Evolutionary conservation across 192 early-diverging fungal genomes (phyloP), one percentile per base, ranked within the genome.

Genomic region (Podila epigama): DNA sequence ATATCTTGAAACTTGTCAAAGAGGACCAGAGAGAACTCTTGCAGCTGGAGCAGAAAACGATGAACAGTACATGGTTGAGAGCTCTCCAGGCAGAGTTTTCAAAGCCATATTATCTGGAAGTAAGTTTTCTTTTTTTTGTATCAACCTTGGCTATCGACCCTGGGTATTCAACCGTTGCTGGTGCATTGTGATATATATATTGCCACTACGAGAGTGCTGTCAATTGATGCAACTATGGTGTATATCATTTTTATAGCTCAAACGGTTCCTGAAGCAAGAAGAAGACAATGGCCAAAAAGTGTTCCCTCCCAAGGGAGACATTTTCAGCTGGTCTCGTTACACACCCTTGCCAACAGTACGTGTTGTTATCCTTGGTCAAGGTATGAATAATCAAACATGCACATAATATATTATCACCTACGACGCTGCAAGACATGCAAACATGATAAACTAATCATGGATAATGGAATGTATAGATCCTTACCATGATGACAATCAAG

Each of bases 281-380:
- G 70, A 81, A 16, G 56, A 40, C 10, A 60, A 63, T 27, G 82
- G 80, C 9, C 81, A 88, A 27, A 69, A 71, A 28, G 78, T 98
- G 20, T 98, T 89, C 73, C 97, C 97, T 8, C 82, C 86, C 34
- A 84, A 75, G 31, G 51, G 67, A 4, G 87, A 95, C 39, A 87
- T 96, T 39, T 98, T 96, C 77, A 91, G 90, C 55, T 93, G 93
- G 93, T 90, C 92, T 8, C 89, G 90, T 41, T 95, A 86, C 60
- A 88, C 86, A 11, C 90, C 92, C 25, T 82, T 92, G 5, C 68
- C 72, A 9, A 66, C 81, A 3, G 90, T 98, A 29, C 85, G 86
- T 37, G 93, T 97, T 27, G 96, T 98, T 25, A 96, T 98, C 44
- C 64, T 98, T 53, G 97, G 97, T 6, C 97, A 98, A 88, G 94